Percentiles rank a stretch among this genome's conserved stretches.
Evolutionary conservation across 2,329 filamentous ascomycete genomes (phyloP).

Genomic region (Calonectria multiphialidica): DNA sequence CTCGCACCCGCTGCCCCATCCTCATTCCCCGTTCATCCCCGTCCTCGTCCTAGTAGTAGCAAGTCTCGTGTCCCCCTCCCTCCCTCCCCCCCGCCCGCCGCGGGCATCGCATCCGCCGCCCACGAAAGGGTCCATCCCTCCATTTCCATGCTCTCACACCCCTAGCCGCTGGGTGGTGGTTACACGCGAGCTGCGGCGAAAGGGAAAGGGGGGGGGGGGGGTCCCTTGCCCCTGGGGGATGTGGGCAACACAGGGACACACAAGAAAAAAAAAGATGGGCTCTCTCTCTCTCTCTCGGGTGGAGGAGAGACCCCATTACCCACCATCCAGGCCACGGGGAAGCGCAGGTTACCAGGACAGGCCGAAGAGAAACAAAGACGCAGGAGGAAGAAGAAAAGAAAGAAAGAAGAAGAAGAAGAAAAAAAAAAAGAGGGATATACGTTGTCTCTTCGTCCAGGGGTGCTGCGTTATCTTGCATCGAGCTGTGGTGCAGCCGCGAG

Average conservation of each 20-base stretch:
- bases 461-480: conserved; percentile 40
- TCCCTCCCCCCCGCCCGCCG: conserved; percentile 7
- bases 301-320: background rate
- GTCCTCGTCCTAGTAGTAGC: background rate
- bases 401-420: background rate
- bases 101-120: background rate
- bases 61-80: background rate
- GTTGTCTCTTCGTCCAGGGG: conserved; percentile 19
- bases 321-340: background rate
- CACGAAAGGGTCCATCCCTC: background rate
- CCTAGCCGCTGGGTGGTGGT: conserved; percentile 31
- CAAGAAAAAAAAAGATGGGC: background rate
- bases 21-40: background rate
- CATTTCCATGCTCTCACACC: conserved; percentile 18
- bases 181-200: conserved; percentile 30
- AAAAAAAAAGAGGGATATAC: conserved; percentile 10
- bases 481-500: conserved; percentile 10
- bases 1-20: background rate
- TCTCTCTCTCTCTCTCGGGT: too few species aligned
- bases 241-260: background rate
- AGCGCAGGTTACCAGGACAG: background rate
- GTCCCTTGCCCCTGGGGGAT: background rate
- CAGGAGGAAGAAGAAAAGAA: too few species aligned
- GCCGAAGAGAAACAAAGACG: background rate
- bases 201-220: too few species aligned